A percentile compares a stretch with the other conserved stretches of the same genome.
phyloP scores from a whole-genome alignment of 2,329 filamentous ascomycete species.

The Neonectria sp. region DNA sequence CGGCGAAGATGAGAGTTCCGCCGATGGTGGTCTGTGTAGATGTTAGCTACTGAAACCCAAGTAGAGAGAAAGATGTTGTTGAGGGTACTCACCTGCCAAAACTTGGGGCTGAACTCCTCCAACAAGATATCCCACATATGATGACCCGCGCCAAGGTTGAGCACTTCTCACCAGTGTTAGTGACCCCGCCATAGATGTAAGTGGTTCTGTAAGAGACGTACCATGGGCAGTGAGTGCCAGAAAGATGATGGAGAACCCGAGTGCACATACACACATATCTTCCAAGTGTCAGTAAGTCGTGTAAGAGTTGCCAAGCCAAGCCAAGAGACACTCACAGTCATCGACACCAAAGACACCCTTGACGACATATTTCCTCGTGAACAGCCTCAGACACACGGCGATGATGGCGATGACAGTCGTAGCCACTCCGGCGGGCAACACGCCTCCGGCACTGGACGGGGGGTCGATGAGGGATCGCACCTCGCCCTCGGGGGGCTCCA shows the following conservation, averaged over 20 bases:
- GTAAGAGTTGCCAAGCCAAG: background rate
- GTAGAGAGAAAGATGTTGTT: background rate
- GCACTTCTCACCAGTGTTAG: slow-evolving; percentile 36
- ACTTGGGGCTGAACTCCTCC: slow-evolving; percentile 40
- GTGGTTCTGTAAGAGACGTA: slow-evolving; percentile 24
- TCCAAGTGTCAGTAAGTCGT: slow-evolving; percentile 6
- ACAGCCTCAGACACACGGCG: slow-evolving; percentile 43
- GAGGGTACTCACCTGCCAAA: slow-evolving; percentile 40
- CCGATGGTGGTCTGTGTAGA: slow-evolving; percentile 49
- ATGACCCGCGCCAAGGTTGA: slow-evolving; percentile 44
- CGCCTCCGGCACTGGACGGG: slow-evolving; percentile 40
- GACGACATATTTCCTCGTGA: slow-evolving; percentile 49
- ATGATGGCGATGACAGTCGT: slow-evolving; percentile 43
- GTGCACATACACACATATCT: slow-evolving; percentile 46
- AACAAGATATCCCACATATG: slow-evolving; percentile 50
- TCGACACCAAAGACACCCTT: slow-evolving; percentile 46
- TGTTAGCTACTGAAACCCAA: background rate
- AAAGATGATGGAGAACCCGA: slow-evolving; percentile 45
- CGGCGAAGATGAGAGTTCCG: slow-evolving; percentile 59
- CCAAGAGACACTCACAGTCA: slow-evolving; percentile 43
- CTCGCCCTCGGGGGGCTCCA: slow-evolving; percentile 46
- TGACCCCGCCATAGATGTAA: accelerated
- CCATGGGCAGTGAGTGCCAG: slow-evolving; percentile 42
- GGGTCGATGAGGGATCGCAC: slow-evolving; percentile 39
- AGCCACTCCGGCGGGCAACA: slow-evolving; percentile 43